A percentile compares a stretch with the other conserved stretches of the same genome.
Evolutionary conservation across 495 filamentous ascomycete species (phyloP).

Genomic region (Neurospora sp.): DNA sequence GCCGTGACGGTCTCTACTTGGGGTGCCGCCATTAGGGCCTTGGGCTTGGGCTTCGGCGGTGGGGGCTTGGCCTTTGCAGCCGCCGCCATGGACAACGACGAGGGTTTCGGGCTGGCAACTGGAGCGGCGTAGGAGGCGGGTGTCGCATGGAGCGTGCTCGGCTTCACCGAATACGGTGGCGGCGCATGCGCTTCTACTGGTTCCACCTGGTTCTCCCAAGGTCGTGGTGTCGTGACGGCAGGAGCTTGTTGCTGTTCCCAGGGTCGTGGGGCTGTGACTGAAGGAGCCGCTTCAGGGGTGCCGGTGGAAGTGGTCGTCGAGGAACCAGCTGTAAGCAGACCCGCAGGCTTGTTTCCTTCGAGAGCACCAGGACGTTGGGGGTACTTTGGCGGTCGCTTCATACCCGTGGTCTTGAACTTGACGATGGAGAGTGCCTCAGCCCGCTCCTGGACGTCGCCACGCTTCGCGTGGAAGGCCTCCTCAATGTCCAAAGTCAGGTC

Average conservation of each 20-base stretch:
- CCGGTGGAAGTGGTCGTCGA: constrained; percentile 16
- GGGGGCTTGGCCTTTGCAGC: constrained; percentile 77
- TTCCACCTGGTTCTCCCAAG: constrained; percentile 18
- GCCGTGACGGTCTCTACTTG: constrained; percentile 66
- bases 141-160: constrained; percentile 10
- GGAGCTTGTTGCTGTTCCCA: constrained; percentile 2
- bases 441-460: constrained; percentile 73
- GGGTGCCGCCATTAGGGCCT: constrained; percentile 54
- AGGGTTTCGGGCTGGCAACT: constrained; percentile 25
- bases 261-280: neutral
- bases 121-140: constrained; percentile 46
- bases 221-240: constrained; percentile 1
- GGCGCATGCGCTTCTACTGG: constrained; percentile 25
- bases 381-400: constrained; percentile 44
- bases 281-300: constrained; percentile 6
- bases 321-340: constrained; percentile 30
- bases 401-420: constrained; percentile 78
- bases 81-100: constrained; percentile 51
- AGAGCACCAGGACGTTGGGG: constrained; percentile 24
- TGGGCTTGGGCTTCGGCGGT: constrained; percentile 83
- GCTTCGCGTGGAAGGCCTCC: constrained; percentile 78
- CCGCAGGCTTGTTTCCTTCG: constrained; percentile 28
- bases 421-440: constrained; percentile 74
- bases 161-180: constrained; percentile 47
- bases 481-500: constrained; percentile 83